These are phyloP conservation scores for Petunia axillaris DNA, from an alignment of 257 asterid species.

Conservation along the genomic window DNA sequence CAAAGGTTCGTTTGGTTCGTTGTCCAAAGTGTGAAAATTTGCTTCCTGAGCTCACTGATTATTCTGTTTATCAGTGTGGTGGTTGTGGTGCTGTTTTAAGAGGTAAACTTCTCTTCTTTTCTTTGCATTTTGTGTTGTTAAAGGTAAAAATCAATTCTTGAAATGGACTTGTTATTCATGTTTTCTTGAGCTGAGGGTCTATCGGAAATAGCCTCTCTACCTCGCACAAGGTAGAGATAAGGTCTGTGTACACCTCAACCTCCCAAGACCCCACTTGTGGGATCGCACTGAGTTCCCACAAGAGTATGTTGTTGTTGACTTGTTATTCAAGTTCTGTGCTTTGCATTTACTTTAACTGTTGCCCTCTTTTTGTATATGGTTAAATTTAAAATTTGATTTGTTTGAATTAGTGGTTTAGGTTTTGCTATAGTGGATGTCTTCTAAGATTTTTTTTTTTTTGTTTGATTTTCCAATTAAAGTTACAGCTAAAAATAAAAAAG, in stretches of 20 bases:
- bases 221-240: too few relatives aligned
- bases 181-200: neutral
- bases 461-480: constrained; percentile 37
- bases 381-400: constrained; percentile 18
- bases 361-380: constrained; percentile 12
- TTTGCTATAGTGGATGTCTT: neutral
- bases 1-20: constrained; percentile 77
- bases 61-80: constrained; percentile 80
- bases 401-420: constrained; percentile 12
- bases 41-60: constrained; percentile 73
- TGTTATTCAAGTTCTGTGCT: constrained; percentile 29
- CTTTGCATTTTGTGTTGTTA: constrained; percentile 18
- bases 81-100: constrained; percentile 81
- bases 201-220: too few relatives aligned
- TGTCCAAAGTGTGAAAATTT: constrained; percentile 83
- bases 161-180: constrained; percentile 9
- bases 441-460: neutral
- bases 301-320: neutral
- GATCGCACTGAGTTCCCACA: too few relatives aligned
- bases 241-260: too few relatives aligned
- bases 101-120: constrained; percentile 49
- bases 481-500: constrained; percentile 65
- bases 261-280: too few relatives aligned
- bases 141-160: constrained; percentile 4
- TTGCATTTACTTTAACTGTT: constrained; percentile 19